These are phyloP conservation scores for Phytopythium helicoides DNA, from an alignment of 352 stramenopile species.

Conservation along the genomic window DNA sequence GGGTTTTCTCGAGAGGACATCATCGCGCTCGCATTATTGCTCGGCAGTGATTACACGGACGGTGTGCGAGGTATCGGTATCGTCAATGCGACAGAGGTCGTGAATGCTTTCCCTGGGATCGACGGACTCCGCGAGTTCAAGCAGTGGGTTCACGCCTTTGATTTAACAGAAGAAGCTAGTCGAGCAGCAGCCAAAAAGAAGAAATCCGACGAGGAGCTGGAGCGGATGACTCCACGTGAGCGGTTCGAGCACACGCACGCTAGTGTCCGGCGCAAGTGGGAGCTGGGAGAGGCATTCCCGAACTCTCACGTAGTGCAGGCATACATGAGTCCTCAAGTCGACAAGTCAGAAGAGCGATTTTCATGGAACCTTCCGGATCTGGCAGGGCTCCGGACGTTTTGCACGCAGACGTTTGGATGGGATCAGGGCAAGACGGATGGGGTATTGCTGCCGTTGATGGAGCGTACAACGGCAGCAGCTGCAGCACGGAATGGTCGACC, in stretches of 20 bases:
- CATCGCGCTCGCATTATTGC: conserved; percentile 89
- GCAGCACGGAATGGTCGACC: conserved; percentile 18
- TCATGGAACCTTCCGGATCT: conserved; percentile 92
- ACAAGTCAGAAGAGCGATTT: conserved; percentile 84
- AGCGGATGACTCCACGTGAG: conserved; percentile 41
- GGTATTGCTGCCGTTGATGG: conserved; percentile 88
- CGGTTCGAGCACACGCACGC: conserved; percentile 93
- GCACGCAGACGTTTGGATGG: conserved; percentile 91
- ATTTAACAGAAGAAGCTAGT: conserved; percentile 53
- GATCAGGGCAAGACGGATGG: conserved; percentile 88
- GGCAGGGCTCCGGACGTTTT: conserved; percentile 84
- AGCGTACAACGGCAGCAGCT: conserved; percentile 39
- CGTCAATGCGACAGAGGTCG: conserved; percentile 80
- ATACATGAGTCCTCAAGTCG: conserved; percentile 91
- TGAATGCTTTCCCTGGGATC: conserved; percentile 79
- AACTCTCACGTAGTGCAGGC: conserved; percentile 90
- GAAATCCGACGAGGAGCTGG: conserved; percentile 43
- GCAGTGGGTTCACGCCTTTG: conserved; percentile 65
- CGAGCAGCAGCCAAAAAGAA: conserved; percentile 49
- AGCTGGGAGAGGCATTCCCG: conserved; percentile 92
- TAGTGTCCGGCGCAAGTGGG: conserved; percentile 89
- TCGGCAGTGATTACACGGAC: conserved; percentile 96
- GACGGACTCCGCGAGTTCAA: conserved; percentile 86
- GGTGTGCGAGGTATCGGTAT: conserved; percentile 80
- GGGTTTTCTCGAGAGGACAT: conserved; percentile 91